Evolutionary conservation across 2,329 filamentous ascomycete genomes (phyloP).

Genomic region (Penicillium griseofulvum): DNA sequence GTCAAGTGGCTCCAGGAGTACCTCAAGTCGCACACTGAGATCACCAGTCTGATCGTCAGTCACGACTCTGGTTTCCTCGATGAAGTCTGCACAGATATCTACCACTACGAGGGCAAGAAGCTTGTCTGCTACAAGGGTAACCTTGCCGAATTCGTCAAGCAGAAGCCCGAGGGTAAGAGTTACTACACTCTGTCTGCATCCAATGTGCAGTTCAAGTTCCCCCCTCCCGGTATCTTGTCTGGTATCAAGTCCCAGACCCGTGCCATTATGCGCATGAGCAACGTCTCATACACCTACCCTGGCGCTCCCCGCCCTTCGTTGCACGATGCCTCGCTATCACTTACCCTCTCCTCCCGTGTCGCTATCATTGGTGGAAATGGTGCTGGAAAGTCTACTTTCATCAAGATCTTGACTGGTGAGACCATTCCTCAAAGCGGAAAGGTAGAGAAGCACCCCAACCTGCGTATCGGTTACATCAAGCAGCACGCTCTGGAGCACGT

Average conservation of each 20-base stretch:
- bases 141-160: slow-evolving; percentile 69
- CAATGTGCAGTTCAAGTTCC: slow-evolving; percentile 95
- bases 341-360: slow-evolving; percentile 85
- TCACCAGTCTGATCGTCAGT: slow-evolving; percentile 95
- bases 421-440: slow-evolving; percentile 76
- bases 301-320: slow-evolving; percentile 83
- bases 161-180: slow-evolving; percentile 90
- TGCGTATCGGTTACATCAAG: slow-evolving; percentile 99
- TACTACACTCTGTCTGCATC: slow-evolving; percentile 94
- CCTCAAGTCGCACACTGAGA: slow-evolving; percentile 90
- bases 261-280: slow-evolving; percentile 91
- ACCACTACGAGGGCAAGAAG: slow-evolving; percentile 99
- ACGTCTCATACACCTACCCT: slow-evolving; percentile 93
- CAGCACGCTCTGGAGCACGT: slow-evolving; percentile 99
- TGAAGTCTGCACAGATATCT: slow-evolving; percentile 96
- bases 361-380: slow-evolving; percentile 97
- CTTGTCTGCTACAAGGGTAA: slow-evolving; percentile 58
- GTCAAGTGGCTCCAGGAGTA: slow-evolving; percentile 96
- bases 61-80: slow-evolving; percentile 98
- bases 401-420: slow-evolving; percentile 95
- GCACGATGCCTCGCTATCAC: slow-evolving; percentile 77
- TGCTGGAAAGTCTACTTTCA: slow-evolving; percentile 96
- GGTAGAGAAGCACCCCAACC: slow-evolving; percentile 97
- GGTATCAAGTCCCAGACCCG: slow-evolving; percentile 95
- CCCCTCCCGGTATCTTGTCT: slow-evolving; percentile 85